Conservation (phyloP, 176 grass and related monocot species). For the Poa annua region DNA sequence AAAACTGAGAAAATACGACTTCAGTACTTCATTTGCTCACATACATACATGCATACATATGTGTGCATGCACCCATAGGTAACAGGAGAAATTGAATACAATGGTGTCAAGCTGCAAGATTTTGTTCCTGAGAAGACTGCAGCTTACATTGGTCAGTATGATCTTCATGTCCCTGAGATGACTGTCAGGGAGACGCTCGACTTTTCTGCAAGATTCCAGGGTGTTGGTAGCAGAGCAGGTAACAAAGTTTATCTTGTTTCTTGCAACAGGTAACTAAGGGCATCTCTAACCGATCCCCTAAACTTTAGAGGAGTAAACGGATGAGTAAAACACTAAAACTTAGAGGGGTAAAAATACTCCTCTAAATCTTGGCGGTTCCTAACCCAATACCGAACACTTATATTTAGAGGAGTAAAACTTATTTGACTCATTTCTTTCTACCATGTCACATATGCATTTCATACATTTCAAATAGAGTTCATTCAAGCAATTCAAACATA, state of each 20-base stretch:
- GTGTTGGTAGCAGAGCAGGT: slow-evolving; percentile 40
- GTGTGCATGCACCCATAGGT: slow-evolving; percentile 31
- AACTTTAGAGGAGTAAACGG: no score
- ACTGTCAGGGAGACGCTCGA: slow-evolving; percentile 76
- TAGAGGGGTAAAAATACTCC: no score
- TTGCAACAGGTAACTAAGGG: background rate
- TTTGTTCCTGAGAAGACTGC: slow-evolving; percentile 76
- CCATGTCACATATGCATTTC: no score
- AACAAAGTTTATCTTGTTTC: background rate
- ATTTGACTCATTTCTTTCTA: no score
- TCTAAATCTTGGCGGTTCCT: no score
- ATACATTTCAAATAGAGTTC: no score
- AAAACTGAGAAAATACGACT: background rate
- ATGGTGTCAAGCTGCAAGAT: slow-evolving; percentile 57
- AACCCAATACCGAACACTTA: no score
- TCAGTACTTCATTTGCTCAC: background rate
- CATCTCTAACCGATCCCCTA: no score
- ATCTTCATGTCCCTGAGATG: slow-evolving; percentile 76
- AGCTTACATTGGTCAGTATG: slow-evolving; percentile 67
- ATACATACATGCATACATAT: background rate
- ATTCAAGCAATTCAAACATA: no score
- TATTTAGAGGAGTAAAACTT: no score
- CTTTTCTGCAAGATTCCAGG: slow-evolving; percentile 78
- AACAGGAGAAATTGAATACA: slow-evolving; percentile 64
- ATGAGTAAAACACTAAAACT: no score